Percentiles rank a stretch among this genome's conserved stretches.
phyloP scores from a whole-genome alignment of 2,329 filamentous ascomycete species.

The Pseudogymnoascus sp. region DNA sequence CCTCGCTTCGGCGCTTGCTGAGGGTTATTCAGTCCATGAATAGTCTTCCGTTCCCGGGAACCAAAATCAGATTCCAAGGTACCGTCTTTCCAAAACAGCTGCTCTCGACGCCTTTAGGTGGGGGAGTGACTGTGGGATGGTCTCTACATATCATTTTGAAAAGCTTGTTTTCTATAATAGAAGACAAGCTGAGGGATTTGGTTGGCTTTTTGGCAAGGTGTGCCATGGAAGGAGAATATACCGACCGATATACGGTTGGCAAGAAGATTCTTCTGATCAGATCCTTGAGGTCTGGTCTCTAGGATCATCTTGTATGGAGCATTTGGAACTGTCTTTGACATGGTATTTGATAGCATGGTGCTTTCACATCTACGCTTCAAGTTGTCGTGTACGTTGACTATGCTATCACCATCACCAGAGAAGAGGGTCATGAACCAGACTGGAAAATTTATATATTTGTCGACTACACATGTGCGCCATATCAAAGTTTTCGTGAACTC shows the following conservation, averaged over 20 bases:
- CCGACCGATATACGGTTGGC: not conserved
- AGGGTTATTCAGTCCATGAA: conserved; percentile 30
- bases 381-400: no score
- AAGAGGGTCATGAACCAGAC: not conserved
- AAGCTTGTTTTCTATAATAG: not conserved
- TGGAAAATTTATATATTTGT: not conserved
- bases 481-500: not conserved
- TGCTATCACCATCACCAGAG: no score
- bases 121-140: conserved; percentile 35
- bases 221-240: not conserved
- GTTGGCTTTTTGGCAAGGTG: not conserved
- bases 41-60: conserved; percentile 37
- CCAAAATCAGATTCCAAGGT: conserved; percentile 29
- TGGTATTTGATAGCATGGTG: not conserved
- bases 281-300: not conserved
- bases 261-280: conserved; percentile 4
- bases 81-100: conserved; percentile 37
- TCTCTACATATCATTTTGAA: conserved; percentile 28
- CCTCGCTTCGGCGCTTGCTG: conserved; percentile 36
- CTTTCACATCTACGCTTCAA: not conserved
- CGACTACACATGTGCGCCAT: not conserved
- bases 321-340: not conserved
- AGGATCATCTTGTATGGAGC: conserved; percentile 1
- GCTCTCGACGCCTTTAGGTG: conserved; percentile 23
- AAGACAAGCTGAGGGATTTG: conserved; percentile 3